A percentile compares a stretch with the other conserved stretches of the same genome.
Conservation (phyloP, 2,329 filamentous ascomycete genomes). For the Cladosporium sp. region DNA sequence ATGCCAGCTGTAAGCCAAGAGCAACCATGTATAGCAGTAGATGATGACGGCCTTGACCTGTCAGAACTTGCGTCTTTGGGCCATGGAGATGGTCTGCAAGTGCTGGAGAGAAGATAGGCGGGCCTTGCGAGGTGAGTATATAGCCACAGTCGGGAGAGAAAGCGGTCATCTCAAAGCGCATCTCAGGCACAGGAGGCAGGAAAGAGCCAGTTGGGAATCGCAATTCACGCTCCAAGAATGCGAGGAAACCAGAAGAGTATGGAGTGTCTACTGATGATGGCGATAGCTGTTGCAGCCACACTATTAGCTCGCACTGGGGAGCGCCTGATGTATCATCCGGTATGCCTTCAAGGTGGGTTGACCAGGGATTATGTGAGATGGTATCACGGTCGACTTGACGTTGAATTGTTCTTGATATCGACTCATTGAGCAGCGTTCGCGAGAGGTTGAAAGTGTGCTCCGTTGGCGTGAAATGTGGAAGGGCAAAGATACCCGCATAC, state of each 20-base stretch:
- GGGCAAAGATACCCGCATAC: conserved; percentile 79
- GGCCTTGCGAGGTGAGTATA: conserved; percentile 57
- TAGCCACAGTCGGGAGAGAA: conserved; percentile 67
- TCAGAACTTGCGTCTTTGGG: conserved; percentile 53
- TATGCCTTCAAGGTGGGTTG: conserved; percentile 55
- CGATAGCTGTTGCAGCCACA: conserved; percentile 69
- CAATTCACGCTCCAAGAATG: conserved; percentile 56
- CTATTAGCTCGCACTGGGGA: conserved; percentile 82
- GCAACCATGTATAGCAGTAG: conserved; percentile 50
- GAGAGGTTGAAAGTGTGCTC: conserved; percentile 45
- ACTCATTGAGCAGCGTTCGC: conserved; percentile 63
- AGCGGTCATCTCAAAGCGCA: conserved; percentile 57
- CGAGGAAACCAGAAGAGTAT: conserved; percentile 34
- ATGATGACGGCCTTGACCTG: conserved; percentile 45
- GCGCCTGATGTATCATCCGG: conserved; percentile 53
- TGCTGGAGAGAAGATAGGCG: conserved; percentile 50
- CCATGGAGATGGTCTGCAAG: conserved; percentile 52
- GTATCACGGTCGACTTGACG: conserved; percentile 59
- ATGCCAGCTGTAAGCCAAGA: conserved; percentile 50
- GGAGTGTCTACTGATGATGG: conserved; percentile 21
- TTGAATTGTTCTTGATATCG: conserved; percentile 64
- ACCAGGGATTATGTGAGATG: conserved; percentile 64
- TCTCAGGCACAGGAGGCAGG: conserved; percentile 46
- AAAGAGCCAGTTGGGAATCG: conserved; percentile 56
- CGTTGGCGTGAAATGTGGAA: conserved; percentile 75